Evolutionary conservation across 2,329 filamentous ascomycete genomes (phyloP), one percentile per base, ranked within the genome.

Genomic region (Neofusicoccum umdonicola): DNA sequence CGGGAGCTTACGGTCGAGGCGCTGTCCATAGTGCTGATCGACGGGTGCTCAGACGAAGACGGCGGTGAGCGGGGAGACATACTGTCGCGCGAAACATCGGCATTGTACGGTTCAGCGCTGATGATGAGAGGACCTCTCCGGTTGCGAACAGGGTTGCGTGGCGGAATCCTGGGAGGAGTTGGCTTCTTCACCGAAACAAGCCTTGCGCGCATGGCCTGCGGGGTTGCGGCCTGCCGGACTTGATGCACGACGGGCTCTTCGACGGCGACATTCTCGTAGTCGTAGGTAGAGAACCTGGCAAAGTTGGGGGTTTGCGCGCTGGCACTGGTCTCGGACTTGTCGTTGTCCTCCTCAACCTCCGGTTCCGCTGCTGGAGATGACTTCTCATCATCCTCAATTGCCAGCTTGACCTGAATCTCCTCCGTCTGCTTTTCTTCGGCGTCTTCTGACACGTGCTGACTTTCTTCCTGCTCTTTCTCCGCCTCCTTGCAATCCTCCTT

Each of bases 131-230:
- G 71, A 27, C 71, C 71, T 45, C 67, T 67, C 45, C 76, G 69
- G 62, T 73, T 77, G 45, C 81, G 79, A 66, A 88, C 88, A 0
- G 92, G 90, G 72, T 90, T 96, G 54, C 93, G 84, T 3, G 87
- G 84, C 1, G 93, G 93, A 12, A 97, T 84, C 8, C 90, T 88
- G 1, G 93, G 93, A 0, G 92, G 87, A 1, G 88, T 78, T 41
- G 92, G 86, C 78, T 94, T 96, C 12, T 91, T 88, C 65, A 97
- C 96, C 51, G 87, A 93, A 34, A 97, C 91, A 58, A 97, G 82
- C 58, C 90, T 89, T 27, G 92, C 91, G 72, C 91, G 90, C 64
- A 93, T 87, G 63, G 87, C 84, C 62, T 90, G 87, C 1, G 90
- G 87, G 2, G 85, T 84, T 54, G 87, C 80, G 48, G 86, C 82